These are phyloP conservation scores for Cercospora sp. DNA, from an alignment of 2,329 filamentous ascomycete genomes.

Conservation along the genomic window DNA sequence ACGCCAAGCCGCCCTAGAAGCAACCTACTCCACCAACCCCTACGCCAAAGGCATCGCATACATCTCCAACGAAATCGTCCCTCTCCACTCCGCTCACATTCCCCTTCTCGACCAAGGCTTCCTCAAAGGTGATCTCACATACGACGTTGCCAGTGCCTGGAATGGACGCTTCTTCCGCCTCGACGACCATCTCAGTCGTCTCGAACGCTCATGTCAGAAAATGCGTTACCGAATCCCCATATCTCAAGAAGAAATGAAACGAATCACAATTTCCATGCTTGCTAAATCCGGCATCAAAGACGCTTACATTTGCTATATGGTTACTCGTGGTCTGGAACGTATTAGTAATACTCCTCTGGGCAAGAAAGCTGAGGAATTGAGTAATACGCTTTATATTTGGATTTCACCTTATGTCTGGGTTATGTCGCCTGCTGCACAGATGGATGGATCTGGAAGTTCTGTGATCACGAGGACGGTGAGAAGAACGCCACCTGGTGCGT, in stretches of 20 bases:
- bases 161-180: conserved; percentile 55
- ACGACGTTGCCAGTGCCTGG: conserved; percentile 56
- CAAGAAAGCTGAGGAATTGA: conserved; percentile 37
- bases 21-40: conserved; percentile 39
- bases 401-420: conserved; percentile 54
- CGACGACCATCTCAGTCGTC: conserved; percentile 50
- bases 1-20: conserved; percentile 37
- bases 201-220: conserved; percentile 50
- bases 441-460: conserved; percentile 42
- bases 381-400: conserved; percentile 52
- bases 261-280: conserved; percentile 49
- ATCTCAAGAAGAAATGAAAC: conserved; percentile 34
- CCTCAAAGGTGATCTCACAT: conserved; percentile 54
- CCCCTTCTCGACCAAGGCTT: conserved; percentile 56
- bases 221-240: conserved; percentile 49
- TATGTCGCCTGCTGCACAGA: conserved; percentile 50
- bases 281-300: conserved; percentile 50
- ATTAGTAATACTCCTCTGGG: conserved; percentile 24
- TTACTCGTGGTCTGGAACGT: conserved; percentile 52
- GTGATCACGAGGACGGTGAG: conserved; percentile 51
- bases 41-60: conserved; percentile 51
- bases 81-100: conserved; percentile 51
- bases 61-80: conserved; percentile 48
- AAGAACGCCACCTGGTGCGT: conserved; percentile 47
- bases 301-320: conserved; percentile 54